Conservation (phyloP, 1,284 basidiomycete genomes). For the Microbotryomycetes sp. region DNA sequence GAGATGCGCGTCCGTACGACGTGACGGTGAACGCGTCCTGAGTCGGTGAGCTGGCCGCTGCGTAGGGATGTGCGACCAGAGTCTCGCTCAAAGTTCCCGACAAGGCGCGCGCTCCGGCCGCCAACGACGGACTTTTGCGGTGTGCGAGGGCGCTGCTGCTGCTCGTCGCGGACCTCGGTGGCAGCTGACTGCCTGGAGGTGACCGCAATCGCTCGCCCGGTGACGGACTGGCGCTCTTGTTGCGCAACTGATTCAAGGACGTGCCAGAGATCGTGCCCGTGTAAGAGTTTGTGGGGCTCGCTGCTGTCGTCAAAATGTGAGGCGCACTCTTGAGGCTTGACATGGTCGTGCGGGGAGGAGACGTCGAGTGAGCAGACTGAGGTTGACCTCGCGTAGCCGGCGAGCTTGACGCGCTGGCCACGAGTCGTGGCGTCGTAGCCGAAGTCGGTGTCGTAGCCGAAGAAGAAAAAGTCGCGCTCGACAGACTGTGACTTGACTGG, state of each 20-base stretch:
- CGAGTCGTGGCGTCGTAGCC: constrained; percentile 7
- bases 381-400: constrained; percentile 42
- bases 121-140: neutral
- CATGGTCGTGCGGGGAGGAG: neutral
- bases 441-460: constrained; percentile 26
- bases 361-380: neutral
- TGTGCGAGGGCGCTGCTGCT: neutral
- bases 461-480: constrained; percentile 9
- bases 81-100: neutral
- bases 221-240: neutral
- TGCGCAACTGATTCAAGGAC: neutral
- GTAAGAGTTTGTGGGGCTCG: constrained; percentile 9
- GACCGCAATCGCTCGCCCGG: neutral
- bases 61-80: neutral
- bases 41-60: neutral
- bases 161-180: neutral
- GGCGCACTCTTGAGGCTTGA: constrained; percentile 3
- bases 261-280: neutral
- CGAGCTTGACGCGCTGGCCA: constrained; percentile 38
- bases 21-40: constrained; percentile 2
- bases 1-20: neutral
- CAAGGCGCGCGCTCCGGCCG: neutral
- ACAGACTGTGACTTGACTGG: too few relatives aligned
- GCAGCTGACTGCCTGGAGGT: neutral
- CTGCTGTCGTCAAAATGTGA: constrained; percentile 23